phyloP scores from a whole-genome alignment of 352 stramenopile genomes.

The Pythium aquatile region DNA sequence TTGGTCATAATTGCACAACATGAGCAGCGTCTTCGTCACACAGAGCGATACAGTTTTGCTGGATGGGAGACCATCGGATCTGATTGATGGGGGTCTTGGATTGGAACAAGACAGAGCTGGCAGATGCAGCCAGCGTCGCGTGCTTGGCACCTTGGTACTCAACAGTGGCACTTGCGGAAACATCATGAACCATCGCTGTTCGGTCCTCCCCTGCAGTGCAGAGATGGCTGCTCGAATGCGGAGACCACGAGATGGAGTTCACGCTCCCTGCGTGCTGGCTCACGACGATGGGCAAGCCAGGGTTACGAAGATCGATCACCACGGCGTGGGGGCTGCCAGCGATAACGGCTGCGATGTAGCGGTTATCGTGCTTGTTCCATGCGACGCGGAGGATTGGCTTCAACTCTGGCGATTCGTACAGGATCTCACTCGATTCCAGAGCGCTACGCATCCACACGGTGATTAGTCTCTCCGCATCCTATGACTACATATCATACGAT shows the following conservation, averaged over 20 bases:
- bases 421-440: slow-evolving; percentile 94
- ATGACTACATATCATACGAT: too few relatives aligned
- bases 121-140: slow-evolving; percentile 22
- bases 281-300: slow-evolving; percentile 90
- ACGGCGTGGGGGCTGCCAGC: slow-evolving; percentile 91
- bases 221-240: slow-evolving; percentile 90
- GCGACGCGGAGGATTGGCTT: slow-evolving; percentile 92
- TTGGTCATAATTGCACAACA: slow-evolving; percentile 77
- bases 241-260: slow-evolving; percentile 97
- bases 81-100: slow-evolving; percentile 78
- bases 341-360: slow-evolving; percentile 95
- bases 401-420: slow-evolving; percentile 92
- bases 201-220: slow-evolving; percentile 95
- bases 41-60: slow-evolving; percentile 95
- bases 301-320: slow-evolving; percentile 95
- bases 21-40: slow-evolving; percentile 95
- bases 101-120: slow-evolving; percentile 52
- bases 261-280: slow-evolving; percentile 89
- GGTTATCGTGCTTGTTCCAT: slow-evolving; percentile 97
- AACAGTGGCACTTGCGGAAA: slow-evolving; percentile 43
- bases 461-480: too few relatives aligned
- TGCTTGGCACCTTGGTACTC: slow-evolving; percentile 24
- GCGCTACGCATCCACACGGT: slow-evolving; percentile 27
- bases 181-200: slow-evolving; percentile 97
- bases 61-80: slow-evolving; percentile 90